Conservation (phyloP, 1,284 basidiomycete genomes). For the Ganoderma meredithae region DNA sequence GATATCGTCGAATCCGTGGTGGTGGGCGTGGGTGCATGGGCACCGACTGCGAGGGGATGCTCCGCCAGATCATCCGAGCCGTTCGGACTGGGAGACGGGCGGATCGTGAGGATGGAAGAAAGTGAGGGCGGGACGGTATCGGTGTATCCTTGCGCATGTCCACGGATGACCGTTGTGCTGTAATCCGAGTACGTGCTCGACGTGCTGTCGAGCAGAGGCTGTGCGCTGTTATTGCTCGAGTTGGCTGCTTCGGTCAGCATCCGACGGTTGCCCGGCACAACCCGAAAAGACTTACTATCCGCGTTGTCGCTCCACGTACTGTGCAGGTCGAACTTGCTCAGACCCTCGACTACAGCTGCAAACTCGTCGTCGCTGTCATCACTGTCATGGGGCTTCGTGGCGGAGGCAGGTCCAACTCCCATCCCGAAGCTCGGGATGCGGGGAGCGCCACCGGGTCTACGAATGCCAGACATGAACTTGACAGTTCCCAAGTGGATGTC, state of each 20-base stretch:
- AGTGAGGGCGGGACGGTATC: conserved; percentile 60
- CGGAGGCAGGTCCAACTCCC: conserved; percentile 67
- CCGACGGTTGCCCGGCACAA: background rate
- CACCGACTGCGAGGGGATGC: conserved; percentile 35
- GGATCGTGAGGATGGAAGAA: conserved; percentile 78
- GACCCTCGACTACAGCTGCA: conserved; percentile 65
- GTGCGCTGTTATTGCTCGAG: conserved; percentile 50
- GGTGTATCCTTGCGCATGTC: conserved; percentile 48
- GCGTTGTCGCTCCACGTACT: conserved; percentile 56
- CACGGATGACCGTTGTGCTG: conserved; percentile 71
- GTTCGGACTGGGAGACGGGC: conserved; percentile 60
- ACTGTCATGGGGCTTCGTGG: conserved; percentile 46
- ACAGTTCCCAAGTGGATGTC: conserved; percentile 88
- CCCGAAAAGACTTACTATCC: conserved; percentile 43
- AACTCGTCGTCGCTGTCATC: conserved; percentile 79
- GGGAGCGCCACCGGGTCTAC: conserved; percentile 64
- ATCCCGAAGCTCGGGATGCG: conserved; percentile 88
- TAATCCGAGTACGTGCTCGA: conserved; percentile 63
- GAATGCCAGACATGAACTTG: conserved; percentile 73
- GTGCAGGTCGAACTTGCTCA: conserved; percentile 59
- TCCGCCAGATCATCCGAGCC: conserved; percentile 37
- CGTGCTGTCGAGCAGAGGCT: conserved; percentile 63
- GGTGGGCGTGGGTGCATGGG: conserved; percentile 36
- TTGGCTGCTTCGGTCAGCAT: conserved; percentile 38
- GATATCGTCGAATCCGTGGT: conserved; percentile 58